phyloP scores from a whole-genome alignment of 345 rosid genomes.

The Gossypium stocksii region DNA sequence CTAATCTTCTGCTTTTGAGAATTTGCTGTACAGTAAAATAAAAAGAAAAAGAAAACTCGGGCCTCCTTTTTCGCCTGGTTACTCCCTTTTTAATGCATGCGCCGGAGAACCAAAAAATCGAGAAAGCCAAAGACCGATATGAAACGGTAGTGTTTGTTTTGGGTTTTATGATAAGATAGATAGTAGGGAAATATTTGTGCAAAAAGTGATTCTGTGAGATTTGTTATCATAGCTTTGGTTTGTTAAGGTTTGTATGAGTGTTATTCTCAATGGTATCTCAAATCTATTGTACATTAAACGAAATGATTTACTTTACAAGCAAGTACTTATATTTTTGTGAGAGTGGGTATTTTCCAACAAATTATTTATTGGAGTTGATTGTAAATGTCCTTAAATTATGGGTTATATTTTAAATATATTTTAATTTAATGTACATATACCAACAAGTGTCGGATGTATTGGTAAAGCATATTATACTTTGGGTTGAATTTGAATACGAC shows the following conservation, averaged over 20 bases:
- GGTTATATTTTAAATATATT: too few species aligned
- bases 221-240: background rate
- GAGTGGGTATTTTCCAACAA: too few species aligned
- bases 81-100: background rate
- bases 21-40: conserved; percentile 27
- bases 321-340: too few species aligned
- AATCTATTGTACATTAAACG: too few species aligned
- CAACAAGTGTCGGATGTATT: too few species aligned
- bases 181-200: background rate
- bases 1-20: conserved; percentile 17
- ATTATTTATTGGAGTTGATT: too few species aligned
- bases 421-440: too few species aligned
- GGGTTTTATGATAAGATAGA: background rate
- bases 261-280: too few species aligned
- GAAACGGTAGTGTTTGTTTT: background rate
- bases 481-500: too few species aligned
- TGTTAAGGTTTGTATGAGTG: background rate
- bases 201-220: background rate
- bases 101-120: background rate
- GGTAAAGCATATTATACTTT: too few species aligned
- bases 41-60: background rate
- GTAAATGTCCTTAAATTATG: too few species aligned
- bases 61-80: background rate
- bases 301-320: too few species aligned
- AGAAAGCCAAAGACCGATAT: background rate